Conservation (phyloP, 441 rosid genomes). For the Croton laevigatus region DNA sequence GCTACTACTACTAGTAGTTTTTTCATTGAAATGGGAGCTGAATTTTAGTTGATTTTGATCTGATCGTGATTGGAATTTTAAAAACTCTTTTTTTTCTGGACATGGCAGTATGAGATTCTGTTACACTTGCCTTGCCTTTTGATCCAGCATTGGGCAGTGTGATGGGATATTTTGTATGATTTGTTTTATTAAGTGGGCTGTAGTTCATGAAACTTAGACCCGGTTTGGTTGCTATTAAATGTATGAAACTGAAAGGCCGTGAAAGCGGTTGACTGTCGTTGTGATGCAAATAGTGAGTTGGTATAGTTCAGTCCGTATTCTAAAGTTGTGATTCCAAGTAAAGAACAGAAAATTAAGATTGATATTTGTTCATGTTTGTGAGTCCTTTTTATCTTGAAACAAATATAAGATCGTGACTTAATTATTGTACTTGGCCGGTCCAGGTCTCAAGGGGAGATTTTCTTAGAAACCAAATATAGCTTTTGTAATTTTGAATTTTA, state of each 20-base stretch:
- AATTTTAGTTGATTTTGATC: constrained; percentile 1
- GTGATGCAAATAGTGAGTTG: neutral
- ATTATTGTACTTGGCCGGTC: neutral
- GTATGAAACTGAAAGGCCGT: neutral
- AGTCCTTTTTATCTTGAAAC: neutral
- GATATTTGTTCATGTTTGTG: neutral
- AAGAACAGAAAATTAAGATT: neutral
- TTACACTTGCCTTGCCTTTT: neutral
- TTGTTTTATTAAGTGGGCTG: neutral
- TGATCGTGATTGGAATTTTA: constrained; percentile 1
- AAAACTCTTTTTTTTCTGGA: neutral
- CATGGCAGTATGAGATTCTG: constrained; percentile 24
- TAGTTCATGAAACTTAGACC: constrained; percentile 5
- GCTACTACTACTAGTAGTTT: neutral
- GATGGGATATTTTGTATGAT: neutral
- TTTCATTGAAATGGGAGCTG: constrained; percentile 9
- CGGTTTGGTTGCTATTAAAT: constrained; percentile 13
- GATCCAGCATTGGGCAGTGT: constrained; percentile 1
- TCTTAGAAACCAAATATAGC: neutral
- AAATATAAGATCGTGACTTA: neutral
- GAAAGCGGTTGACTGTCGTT: neutral
- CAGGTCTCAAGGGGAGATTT: neutral
- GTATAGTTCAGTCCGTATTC: neutral
- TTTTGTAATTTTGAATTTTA: neutral
- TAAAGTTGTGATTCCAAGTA: neutral